Base-by-base conservation (phyloP, 2,329 filamentous ascomycete genomes). In the Lasiodiplodia sp. region DNA sequence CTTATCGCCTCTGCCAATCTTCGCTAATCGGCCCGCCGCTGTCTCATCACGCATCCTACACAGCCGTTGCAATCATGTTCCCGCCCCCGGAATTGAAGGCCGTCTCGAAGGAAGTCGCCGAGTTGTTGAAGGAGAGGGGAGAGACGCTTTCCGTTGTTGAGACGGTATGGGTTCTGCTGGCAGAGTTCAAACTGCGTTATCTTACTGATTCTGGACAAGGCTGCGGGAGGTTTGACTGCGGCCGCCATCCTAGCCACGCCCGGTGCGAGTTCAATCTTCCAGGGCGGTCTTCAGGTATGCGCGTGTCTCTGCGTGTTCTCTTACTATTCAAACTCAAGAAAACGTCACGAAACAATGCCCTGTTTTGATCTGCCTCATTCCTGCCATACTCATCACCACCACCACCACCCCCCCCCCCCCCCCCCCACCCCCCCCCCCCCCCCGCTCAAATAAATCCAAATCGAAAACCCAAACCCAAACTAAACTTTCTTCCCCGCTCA, bases 131-230 rank as follows among this genome's bases (percentile, higher is more conserved):
- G 71, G 80, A 85, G 53, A 83, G 83, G 67, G 82, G 84, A 69
- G 85, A 89, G 74, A 88, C 84, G 40, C 82, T 90, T 71, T 86
- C 84, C 69, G 85, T 90, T 47, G 88, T 86, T 66, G 88, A 90
- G 76, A 90, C 88, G 23, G 85, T 86, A 79, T 60, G 75, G 73
- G 31, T 31, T 16, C 65, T 16, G 18, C 38, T 49, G 55, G 4
- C 10, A 14, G 31, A 21, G 3, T 14, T 7, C 8, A 16, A 18
- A 10, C 12, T 31, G 34, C 7, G 18, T 11, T 16, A 10, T 23
- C 47, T 34, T 21, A 38, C n/a, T 25, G 47, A 37, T n/a, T 8
- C 31, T 23, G 11, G 3, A 8, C 18, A 68, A 87, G 84, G 88
- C 88, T 58, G 86, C 88, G 10, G 88, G 88, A 40, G 88, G 88